A percentile compares a stretch with the other conserved stretches of the same genome.
Conservation (phyloP, 2,329 filamentous ascomycete species). For the Cercospora janseana region DNA sequence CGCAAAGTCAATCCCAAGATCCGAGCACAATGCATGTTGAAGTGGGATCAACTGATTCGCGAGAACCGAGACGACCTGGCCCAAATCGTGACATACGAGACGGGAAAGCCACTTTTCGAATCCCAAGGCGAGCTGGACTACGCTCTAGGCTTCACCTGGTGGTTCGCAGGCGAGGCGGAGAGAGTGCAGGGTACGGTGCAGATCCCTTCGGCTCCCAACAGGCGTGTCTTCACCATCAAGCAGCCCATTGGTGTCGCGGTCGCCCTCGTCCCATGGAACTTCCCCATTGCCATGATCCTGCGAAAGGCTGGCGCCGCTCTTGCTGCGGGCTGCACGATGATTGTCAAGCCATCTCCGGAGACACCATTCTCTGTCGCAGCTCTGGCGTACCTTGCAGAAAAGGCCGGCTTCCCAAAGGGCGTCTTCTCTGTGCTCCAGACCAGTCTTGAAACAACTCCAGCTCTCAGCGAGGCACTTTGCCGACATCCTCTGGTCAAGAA, state of each 20-base stretch:
- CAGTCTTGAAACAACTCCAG: constrained; percentile 54
- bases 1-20: constrained; percentile 59
- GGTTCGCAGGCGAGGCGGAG: constrained; percentile 61
- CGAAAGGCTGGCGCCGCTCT: constrained; percentile 67
- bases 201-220: constrained; percentile 58
- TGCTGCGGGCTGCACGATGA: constrained; percentile 71
- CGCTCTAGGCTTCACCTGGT: constrained; percentile 55
- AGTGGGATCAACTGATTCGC: constrained; percentile 64
- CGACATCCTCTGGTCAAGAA: constrained; percentile 61
- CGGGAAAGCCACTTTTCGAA: constrained; percentile 54
- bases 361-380: constrained; percentile 58
- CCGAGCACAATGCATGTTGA: constrained; percentile 61
- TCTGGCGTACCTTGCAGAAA: constrained; percentile 54
- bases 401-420: constrained; percentile 59
- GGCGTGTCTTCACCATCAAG: constrained; percentile 70
- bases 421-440: constrained; percentile 63
- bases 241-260: constrained; percentile 68
- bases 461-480: constrained; percentile 55
- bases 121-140: constrained; percentile 55
- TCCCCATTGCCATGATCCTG: constrained; percentile 55
- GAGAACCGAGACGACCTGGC: constrained; percentile 63
- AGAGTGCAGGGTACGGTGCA: constrained; percentile 62
- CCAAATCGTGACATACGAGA: constrained; percentile 61
- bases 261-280: constrained; percentile 72
- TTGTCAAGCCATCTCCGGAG: constrained; percentile 69